Conservation (phyloP, 2,329 filamentous ascomycete genomes). For the Podosphaera xanthii region DNA sequence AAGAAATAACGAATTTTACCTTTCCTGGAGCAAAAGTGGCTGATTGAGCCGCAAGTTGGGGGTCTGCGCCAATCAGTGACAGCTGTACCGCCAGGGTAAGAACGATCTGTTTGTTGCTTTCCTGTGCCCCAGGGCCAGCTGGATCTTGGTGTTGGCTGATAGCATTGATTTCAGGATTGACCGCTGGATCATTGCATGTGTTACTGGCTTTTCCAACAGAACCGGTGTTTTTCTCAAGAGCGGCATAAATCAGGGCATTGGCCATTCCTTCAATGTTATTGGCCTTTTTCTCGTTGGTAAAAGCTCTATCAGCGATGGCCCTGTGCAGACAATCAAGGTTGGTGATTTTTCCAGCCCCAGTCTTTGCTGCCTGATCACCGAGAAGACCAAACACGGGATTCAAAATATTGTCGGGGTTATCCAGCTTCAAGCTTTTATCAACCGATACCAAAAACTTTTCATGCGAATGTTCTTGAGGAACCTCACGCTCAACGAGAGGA, state of each 20-base stretch:
- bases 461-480: slow-evolving; percentile 35
- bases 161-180: slow-evolving; percentile 42
- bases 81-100: slow-evolving; percentile 36
- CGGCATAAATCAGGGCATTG: slow-evolving; percentile 28
- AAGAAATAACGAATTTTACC: slow-evolving; percentile 17
- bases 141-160: slow-evolving; percentile 45
- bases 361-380: slow-evolving; percentile 26
- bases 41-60: slow-evolving; percentile 31
- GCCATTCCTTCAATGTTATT: slow-evolving; percentile 28
- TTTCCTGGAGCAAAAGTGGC: slow-evolving; percentile 41
- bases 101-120: slow-evolving; percentile 36
- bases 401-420: slow-evolving; percentile 25
- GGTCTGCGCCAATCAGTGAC: slow-evolving; percentile 36
- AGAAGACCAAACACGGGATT: slow-evolving; percentile 29
- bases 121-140: slow-evolving; percentile 31
- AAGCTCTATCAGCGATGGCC: slow-evolving; percentile 33
- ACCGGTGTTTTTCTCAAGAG: slow-evolving; percentile 37
- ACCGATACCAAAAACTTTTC: slow-evolving; percentile 24
- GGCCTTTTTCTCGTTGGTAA: slow-evolving; percentile 34
- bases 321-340: slow-evolving; percentile 37
- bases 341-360: slow-evolving; percentile 24
- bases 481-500: slow-evolving; percentile 21
- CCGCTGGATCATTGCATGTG: slow-evolving; percentile 31
- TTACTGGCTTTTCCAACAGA: slow-evolving; percentile 32
- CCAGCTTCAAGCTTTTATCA: slow-evolving; percentile 22